These are phyloP conservation scores for Pythium vanterpoolii DNA, from an alignment of 352 stramenopile genomes.

Conservation along the genomic window DNA sequence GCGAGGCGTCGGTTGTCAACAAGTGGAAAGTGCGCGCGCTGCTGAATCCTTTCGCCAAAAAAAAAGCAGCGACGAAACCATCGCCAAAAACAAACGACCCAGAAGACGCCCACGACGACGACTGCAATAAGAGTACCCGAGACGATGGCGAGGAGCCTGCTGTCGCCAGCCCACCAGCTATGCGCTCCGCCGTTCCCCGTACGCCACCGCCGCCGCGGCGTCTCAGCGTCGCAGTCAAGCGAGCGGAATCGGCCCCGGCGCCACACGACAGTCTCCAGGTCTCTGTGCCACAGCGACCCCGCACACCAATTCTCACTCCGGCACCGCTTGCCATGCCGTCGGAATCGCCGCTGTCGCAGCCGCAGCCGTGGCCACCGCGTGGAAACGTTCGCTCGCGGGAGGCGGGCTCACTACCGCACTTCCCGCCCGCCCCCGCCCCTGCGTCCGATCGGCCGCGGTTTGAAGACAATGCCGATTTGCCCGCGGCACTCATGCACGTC, in stretches of 20 bases:
- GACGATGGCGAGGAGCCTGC: conserved; percentile 9
- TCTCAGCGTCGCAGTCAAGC: not conserved
- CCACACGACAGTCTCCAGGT: not conserved
- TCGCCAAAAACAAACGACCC: not conserved
- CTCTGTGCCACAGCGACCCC: not conserved
- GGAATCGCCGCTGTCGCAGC: not conserved
- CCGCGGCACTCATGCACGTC: conserved; percentile 4
- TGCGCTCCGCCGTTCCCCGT: not conserved
- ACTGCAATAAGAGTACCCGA: no score
- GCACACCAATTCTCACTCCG: not conserved
- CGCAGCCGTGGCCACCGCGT: not conserved
- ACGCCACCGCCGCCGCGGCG: not conserved
- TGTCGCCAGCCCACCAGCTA: not conserved
- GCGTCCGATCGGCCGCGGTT: not conserved
- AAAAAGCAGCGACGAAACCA: conserved; percentile 14
- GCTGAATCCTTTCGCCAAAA: conserved; percentile 67
- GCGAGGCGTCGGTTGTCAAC: conserved; percentile 27
- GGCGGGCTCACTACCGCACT: conserved; percentile 4
- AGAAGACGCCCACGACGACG: not conserved
- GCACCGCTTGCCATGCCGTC: not conserved
- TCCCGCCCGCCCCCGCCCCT: not conserved
- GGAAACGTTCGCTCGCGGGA: conserved; percentile 8
- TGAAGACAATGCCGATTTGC: conserved; percentile 2
- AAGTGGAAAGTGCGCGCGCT: conserved; percentile 76
- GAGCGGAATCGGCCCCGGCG: not conserved